Evolutionary conservation across 106 monocot genomes (phyloP).

Genomic region (Allium fistulosum): DNA sequence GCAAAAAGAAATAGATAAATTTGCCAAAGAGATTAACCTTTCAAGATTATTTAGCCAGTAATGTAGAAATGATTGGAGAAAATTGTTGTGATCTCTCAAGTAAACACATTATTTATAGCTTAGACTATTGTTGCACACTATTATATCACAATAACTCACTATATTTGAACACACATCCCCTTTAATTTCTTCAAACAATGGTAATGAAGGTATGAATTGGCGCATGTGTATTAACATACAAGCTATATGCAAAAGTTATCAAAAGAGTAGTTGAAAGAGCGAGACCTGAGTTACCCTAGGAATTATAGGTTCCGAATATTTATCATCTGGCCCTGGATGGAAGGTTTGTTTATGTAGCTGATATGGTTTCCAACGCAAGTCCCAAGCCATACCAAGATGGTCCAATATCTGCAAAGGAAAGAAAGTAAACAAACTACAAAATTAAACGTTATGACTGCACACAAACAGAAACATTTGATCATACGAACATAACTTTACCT

Average conservation of each 20-base stretch:
- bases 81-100: too few species aligned
- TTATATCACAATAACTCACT: too few species aligned
- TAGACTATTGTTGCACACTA: too few species aligned
- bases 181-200: too few species aligned
- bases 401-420: constrained; percentile 53
- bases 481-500: constrained; percentile 31
- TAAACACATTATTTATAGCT: too few species aligned
- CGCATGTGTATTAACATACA: background rate
- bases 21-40: too few species aligned
- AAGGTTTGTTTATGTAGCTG: constrained; percentile 5
- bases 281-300: constrained; percentile 63
- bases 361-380: constrained; percentile 62
- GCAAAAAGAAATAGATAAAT: too few species aligned
- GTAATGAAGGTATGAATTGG: too few species aligned
- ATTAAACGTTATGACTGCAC: background rate
- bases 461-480: too few species aligned
- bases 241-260: background rate
- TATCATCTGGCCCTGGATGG: constrained; percentile 6
- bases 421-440: background rate
- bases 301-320: constrained; percentile 26
- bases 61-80: too few species aligned
- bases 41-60: too few species aligned
- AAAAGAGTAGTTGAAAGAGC: background rate
- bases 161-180: too few species aligned
- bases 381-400: constrained; percentile 79